phyloP scores from a whole-genome alignment of 768 basidiomycete species.

The Rhodotorula kratochvilovae region DNA sequence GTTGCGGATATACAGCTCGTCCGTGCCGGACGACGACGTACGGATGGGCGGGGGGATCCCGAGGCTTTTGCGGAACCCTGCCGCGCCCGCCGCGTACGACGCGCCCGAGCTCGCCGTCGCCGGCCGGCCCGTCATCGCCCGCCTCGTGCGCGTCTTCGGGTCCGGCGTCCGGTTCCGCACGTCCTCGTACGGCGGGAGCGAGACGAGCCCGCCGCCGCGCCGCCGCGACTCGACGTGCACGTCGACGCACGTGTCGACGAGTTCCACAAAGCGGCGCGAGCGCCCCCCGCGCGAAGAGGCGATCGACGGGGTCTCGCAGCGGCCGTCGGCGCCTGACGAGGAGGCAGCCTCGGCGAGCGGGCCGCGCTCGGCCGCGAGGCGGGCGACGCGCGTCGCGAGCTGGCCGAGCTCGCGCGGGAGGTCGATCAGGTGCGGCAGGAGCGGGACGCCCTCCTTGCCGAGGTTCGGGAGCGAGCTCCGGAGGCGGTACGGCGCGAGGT shows the following conservation, averaged over 20 bases:
- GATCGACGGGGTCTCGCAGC: conserved; percentile 18
- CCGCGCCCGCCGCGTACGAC: background rate
- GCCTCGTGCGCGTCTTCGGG: conserved; percentile 3
- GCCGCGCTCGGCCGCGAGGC: conserved; percentile 58
- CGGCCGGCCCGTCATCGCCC: conserved; percentile 1
- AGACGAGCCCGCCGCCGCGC: conserved; percentile 31
- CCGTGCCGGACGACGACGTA: background rate
- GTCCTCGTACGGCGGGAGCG: conserved; percentile 4
- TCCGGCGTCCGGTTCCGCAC: conserved; percentile 5
- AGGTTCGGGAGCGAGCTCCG: conserved; percentile 26
- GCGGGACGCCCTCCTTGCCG: conserved; percentile 58
- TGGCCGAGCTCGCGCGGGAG: conserved; percentile 71
- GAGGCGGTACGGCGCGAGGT: conserved; percentile 33
- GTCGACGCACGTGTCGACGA: conserved; percentile 28
- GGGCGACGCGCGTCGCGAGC: conserved; percentile 69
- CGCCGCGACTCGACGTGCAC: conserved; percentile 29
- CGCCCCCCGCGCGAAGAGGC: conserved; percentile 5
- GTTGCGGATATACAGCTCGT: conserved; percentile 21
- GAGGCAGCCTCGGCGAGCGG: conserved; percentile 53
- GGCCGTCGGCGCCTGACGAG: background rate
- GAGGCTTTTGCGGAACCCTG: background rate
- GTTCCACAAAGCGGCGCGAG: conserved; percentile 5
- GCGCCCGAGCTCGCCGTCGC: background rate
- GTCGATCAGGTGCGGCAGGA: conserved; percentile 69
- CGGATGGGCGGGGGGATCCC: background rate